Evolutionary conservation across 2,329 filamentous ascomycete species (phyloP).

Genomic region (Fusarium foetens): DNA sequence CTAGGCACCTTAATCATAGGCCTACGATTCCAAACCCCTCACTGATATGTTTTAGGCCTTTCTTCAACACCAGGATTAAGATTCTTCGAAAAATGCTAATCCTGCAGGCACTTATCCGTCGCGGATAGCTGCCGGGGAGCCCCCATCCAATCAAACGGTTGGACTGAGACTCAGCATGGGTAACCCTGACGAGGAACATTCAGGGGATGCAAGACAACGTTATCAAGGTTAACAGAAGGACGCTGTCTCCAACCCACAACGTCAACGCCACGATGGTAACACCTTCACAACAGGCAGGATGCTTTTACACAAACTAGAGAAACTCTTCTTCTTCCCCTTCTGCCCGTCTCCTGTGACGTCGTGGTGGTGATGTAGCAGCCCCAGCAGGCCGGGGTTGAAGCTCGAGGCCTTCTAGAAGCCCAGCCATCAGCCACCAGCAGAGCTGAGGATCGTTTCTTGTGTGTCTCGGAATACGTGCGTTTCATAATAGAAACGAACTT

Average conservation of each 20-base stretch:
- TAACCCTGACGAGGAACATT: constrained; percentile 11
- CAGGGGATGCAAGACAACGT: constrained; percentile 23
- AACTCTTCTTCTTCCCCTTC: background rate
- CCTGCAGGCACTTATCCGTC: constrained; percentile 28
- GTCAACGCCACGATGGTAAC: constrained; percentile 8
- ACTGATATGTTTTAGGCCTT: background rate
- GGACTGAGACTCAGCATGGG: constrained; percentile 9
- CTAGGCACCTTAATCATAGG: background rate
- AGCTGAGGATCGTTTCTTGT: constrained; percentile 12
- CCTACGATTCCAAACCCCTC: background rate
- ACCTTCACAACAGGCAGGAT: background rate
- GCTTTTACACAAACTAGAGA: background rate
- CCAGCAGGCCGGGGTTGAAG: background rate
- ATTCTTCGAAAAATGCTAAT: background rate
- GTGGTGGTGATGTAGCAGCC: constrained; percentile 11
- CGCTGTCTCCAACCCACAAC: constrained; percentile 14
- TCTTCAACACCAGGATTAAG: background rate
- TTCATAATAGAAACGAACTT: constrained; percentile 40
- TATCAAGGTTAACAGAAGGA: constrained; percentile 20
- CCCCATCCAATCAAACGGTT: constrained; percentile 26
- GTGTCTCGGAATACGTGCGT: constrained; percentile 34
- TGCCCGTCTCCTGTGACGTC: constrained; percentile 10
- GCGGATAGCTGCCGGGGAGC: constrained; percentile 17
- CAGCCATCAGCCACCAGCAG: background rate
- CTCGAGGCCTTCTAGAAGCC: background rate